Percentiles rank a stretch among this genome's conserved stretches.
Evolutionary conservation across 495 filamentous ascomycete species (phyloP).

Genomic region (Neurospora discreta): DNA sequence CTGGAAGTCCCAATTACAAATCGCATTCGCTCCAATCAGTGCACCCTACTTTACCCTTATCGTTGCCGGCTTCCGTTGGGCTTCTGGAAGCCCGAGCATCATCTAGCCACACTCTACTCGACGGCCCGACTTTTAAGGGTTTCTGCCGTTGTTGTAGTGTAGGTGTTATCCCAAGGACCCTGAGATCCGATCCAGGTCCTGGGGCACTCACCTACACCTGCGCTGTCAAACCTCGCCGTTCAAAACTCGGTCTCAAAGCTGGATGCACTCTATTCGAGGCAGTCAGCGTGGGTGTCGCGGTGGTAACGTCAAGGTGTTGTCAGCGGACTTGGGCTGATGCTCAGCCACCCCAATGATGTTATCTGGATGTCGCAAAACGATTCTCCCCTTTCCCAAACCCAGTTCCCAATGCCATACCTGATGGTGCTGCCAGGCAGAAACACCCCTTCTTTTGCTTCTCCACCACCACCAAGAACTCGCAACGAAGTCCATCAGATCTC

Average conservation of each 20-base stretch:
- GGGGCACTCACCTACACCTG: not conserved
- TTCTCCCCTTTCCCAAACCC: not conserved
- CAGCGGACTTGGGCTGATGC: not conserved
- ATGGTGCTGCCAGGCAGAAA: not conserved
- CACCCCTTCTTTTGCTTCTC: not conserved
- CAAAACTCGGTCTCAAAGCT: not conserved
- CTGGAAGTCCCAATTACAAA: not conserved
- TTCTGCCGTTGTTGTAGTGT: not conserved
- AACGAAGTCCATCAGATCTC: not conserved
- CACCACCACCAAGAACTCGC: not conserved
- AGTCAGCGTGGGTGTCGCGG: not conserved
- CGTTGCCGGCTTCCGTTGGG: constrained; percentile 8
- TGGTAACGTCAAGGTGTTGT: not conserved
- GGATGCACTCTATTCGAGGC: not conserved
- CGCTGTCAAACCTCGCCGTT: not conserved
- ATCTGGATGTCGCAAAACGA: not conserved
- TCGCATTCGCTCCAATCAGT: not conserved
- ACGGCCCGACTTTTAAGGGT: not conserved
- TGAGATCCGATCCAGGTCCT: not conserved
- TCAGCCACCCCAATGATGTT: not conserved
- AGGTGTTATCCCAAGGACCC: not conserved
- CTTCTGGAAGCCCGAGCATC: constrained; percentile 17
- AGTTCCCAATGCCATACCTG: not conserved
- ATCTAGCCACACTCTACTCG: constrained; percentile 15
- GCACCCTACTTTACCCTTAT: constrained; percentile 13